Evolutionary conservation across 768 basidiomycete species (phyloP), one percentile per base, ranked within the genome.

Genomic region (Boletus reticulatus): DNA sequence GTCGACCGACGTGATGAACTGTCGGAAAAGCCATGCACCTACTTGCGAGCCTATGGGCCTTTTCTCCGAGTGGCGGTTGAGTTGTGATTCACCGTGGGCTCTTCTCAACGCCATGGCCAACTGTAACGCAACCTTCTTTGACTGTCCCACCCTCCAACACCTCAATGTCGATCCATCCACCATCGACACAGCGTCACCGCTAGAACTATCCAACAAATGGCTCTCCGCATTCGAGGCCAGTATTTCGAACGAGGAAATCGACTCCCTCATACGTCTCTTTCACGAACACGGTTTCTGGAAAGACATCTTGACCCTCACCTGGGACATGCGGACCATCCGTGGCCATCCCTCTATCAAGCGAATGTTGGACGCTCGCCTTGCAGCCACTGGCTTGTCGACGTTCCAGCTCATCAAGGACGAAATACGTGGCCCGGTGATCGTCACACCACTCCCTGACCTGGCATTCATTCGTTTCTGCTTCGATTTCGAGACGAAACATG

Each of bases 381-480:
- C 57, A 14, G 31, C 4, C 4, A 61, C 63, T 8, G 58, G 65
- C 12, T 24, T 70, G 14, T 56, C 61, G 1, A 49, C 50, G 16
- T 56, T 66, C 39, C 56, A 34, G 1, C 58, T 69, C 38, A 44
- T 65, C n/a, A 57, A 65, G 10, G 71, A 67, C 44, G 31, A 41
- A 6, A n/a, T 73, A 48, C 68, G 64, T 2, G 67, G 57, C 32
- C 61, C 71, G n/a, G 62, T 34, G 4, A 43, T 81, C n/a, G 65
- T 74, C 47, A 71, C 66, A 16, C 79, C 78, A 4, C 77, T 74
- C 52, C 75, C 82, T 0, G 84, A 82, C 59, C 54, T 89, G 6
- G 76, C 74, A 0, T 88, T 85, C 80, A 67, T 89, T 41, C 78
- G 79, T 27, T 69, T 78, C 32, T 67, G 80, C 52, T 85, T 89